Base-by-base conservation (phyloP, 2,329 filamentous ascomycete species). In the Trichoderma koningii region DNA sequence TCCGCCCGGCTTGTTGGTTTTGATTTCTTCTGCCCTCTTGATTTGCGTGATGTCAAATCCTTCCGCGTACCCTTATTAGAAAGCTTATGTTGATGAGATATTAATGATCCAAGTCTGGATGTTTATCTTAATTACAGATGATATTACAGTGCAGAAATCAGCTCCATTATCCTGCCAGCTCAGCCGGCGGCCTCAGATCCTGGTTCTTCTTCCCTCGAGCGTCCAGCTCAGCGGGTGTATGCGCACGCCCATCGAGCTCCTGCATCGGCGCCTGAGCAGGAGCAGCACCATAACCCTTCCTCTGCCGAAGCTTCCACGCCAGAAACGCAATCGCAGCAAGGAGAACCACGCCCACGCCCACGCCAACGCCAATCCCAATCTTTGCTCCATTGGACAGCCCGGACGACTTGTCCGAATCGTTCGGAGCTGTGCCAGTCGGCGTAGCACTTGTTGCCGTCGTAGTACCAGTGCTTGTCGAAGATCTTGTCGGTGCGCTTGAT, bases 221-320 rank as follows among this genome's bases (percentile, higher is more conserved):
- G 50, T 60, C 56, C 28, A 60, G 21, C 30, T 60, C 56, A 50
- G 44, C 45, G 23, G 21, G 21, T n/a, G 42, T 19, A n/a, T 41
- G 30, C 21, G 14, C 14, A 23, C 30, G 26, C n/a, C 19, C 14
- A 41, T 50, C 30, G 2, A 48, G 47, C 14, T 60, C 45, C 26
- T 60, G 28, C 30, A 60, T 38, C 5, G 44, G 28, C 17, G 3
- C 21, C 47, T 41, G 7, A 10, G 5, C 34, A 14, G n/a, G 2
- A 17, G 5, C 17, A 12, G 4, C 26, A n/a, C 26, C 19, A 23
- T 15, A 38, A 4, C n/a, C 26, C 30, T 48, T 59, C 19, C 55
- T 60, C 6, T 41, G 56, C 7, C 56, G 56, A 60, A 48, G 45
- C 21, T 60, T 60, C 44, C 56, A 60, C 23, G 41, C 1, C 34